Evolutionary conservation across 2,329 filamentous ascomycete genomes (phyloP).

Genomic region (Helotiales sp.): DNA sequence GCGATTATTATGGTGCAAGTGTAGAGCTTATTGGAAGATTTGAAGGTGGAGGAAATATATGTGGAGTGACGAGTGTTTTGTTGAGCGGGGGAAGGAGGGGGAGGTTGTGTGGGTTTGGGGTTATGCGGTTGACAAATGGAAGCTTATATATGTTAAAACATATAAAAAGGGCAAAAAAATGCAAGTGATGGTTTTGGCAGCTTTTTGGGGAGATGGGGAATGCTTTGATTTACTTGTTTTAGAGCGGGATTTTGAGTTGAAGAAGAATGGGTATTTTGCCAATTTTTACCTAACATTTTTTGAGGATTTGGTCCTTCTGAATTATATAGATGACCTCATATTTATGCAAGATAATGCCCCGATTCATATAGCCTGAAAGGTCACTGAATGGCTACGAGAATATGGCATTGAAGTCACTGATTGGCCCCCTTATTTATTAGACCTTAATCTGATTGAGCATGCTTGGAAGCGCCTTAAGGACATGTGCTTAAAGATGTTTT

Average conservation of each 20-base stretch:
- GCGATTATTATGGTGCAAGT: background rate
- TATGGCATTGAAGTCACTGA: too few relatives aligned
- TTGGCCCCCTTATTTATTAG: too few relatives aligned
- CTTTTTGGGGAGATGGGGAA: too few relatives aligned
- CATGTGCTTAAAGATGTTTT: background rate
- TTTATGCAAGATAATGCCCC: background rate
- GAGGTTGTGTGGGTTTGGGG: background rate
- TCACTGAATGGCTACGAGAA: too few relatives aligned
- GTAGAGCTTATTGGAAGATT: background rate
- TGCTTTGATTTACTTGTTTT: too few relatives aligned
- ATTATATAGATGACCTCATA: background rate
- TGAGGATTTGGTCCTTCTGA: background rate
- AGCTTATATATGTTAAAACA: background rate
- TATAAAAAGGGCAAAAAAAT: too few relatives aligned
- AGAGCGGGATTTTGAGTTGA: too few relatives aligned
- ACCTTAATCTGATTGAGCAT: too few relatives aligned
- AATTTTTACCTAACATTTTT: background rate
- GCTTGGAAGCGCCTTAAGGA: too few relatives aligned
- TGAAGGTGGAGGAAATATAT: background rate
- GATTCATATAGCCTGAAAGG: background rate
- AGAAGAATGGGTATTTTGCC: too few relatives aligned
- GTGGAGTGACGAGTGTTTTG: background rate
- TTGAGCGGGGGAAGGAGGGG: background rate
- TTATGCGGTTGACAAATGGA: background rate
- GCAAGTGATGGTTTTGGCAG: too few relatives aligned